phyloP scores from a whole-genome alignment of 2,329 filamentous ascomycete species.

The Dissoconium aciculare region DNA sequence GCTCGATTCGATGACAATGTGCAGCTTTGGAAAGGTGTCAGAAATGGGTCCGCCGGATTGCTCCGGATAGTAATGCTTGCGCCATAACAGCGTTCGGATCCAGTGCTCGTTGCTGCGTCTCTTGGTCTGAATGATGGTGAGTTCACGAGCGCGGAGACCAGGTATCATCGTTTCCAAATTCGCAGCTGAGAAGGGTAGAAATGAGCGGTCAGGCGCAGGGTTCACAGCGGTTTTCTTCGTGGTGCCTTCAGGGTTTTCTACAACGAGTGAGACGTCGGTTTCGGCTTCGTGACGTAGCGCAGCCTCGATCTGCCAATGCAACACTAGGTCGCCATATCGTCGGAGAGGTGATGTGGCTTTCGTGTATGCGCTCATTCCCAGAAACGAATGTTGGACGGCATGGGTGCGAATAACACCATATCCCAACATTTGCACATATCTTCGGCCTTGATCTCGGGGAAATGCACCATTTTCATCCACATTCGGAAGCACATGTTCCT shows the following conservation, averaged over 20 bases:
- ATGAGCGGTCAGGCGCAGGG: constrained; percentile 12
- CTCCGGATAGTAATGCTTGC: constrained; percentile 42
- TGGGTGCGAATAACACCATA: constrained; percentile 30
- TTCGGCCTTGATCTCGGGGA: constrained; percentile 25
- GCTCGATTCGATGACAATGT: constrained; percentile 16
- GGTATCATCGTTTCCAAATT: constrained; percentile 36
- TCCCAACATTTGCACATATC: constrained; percentile 30
- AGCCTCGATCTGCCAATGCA: constrained; percentile 51
- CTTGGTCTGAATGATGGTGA: constrained; percentile 28
- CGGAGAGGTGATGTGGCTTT: constrained; percentile 48
- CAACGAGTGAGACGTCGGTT: constrained; percentile 28
- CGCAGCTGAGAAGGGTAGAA: constrained; percentile 36
- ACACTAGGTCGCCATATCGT: constrained; percentile 44
- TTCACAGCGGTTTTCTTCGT: constrained; percentile 1
- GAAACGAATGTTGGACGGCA: constrained; percentile 35
- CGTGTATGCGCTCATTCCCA: constrained; percentile 40
- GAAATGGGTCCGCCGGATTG: constrained; percentile 24
- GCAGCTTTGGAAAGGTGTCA: constrained; percentile 25
- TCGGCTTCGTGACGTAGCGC: constrained; percentile 41
- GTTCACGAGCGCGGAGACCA: constrained; percentile 30
- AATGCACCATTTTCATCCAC: constrained; percentile 23
- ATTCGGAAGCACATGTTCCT: constrained; percentile 25
- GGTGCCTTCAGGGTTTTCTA: constrained; percentile 16
- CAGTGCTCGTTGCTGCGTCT: constrained; percentile 31
- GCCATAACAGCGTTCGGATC: constrained; percentile 40